A percentile compares a stretch with the other conserved stretches of the same genome.
These are phyloP conservation scores for Paramyrothecium roridum DNA, from an alignment of 2,329 filamentous ascomycete genomes.

Conservation along the genomic window DNA sequence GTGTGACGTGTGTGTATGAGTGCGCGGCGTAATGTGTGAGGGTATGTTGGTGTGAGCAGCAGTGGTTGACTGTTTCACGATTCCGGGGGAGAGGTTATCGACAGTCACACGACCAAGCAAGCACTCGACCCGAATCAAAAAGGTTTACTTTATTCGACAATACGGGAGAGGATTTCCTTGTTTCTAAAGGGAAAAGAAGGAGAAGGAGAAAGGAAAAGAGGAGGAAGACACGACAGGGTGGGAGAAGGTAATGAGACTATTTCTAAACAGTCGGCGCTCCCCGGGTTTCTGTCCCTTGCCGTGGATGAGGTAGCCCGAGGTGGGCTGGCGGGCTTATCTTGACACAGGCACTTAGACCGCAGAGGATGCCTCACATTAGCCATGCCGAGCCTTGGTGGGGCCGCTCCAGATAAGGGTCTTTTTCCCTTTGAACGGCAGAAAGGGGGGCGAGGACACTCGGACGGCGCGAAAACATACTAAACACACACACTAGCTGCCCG, in stretches of 20 bases:
- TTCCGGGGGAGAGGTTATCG: background rate
- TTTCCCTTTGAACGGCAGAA: background rate
- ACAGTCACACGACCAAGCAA: background rate
- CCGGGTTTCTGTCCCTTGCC: background rate
- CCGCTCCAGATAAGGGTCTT: background rate
- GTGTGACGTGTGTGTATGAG: background rate
- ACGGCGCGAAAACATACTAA: too few species aligned
- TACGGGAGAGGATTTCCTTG: background rate
- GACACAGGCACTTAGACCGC: background rate
- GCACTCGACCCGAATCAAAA: too few species aligned
- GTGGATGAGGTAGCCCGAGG: background rate
- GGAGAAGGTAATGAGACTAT: background rate
- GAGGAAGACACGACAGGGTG: background rate
- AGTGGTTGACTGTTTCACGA: background rate
- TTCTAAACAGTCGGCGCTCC: background rate
- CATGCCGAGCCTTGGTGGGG: background rate
- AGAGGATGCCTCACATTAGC: background rate
- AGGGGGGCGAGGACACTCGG: too few species aligned
- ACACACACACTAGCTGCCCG: too few species aligned
- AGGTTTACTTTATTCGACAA: background rate
- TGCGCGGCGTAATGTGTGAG: too few species aligned
- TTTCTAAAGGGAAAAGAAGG: constrained; percentile 5
- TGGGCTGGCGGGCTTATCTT: background rate
- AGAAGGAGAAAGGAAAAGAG: constrained; percentile 6
- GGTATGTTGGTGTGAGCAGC: background rate